Evolutionary conservation across 2,329 filamentous ascomycete genomes (phyloP), one percentile per base, ranked within the genome.

Genomic region (Botrytis cinerea): DNA sequence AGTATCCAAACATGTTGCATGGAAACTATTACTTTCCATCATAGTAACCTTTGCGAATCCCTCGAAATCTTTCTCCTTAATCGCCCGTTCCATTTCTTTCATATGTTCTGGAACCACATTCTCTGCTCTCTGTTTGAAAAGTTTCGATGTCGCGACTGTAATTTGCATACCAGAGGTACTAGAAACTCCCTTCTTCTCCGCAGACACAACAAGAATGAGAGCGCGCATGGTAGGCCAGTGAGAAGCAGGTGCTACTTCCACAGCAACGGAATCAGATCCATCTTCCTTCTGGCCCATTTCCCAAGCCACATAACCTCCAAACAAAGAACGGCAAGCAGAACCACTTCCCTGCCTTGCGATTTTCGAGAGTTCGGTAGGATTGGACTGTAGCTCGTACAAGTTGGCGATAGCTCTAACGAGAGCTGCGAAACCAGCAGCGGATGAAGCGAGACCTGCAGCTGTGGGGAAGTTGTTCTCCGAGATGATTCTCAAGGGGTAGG

Each of bases 381-480:
- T 90, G 74, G 94, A 89, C 7, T 92, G 91, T 10, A 99, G 90
- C 81, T 93, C 87, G 85, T 98, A 99, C 59, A 99, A 89, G 82
- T 98, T 89, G 51, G 96, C 96, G 78, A 99, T 93, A 76, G 93
- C 95, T 74, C 94, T 89, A 32, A 98, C 90, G 9, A 92, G 84
- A 32, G 90, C 90, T 4, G 90, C 90, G 76, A 92, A 92, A 8
- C 90, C 90, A 1, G 90, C 90, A 1, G 90, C 91, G 0, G 90
- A 92, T 28, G 89, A 91, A 6, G 91, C 91, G 25, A 99, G 90
- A 10, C 96, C 96, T 7, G 96, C 96, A 40, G 96, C 96, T 3
- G 96, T 99, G 76, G 96, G 96, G 87, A 99, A 99, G 88, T 99
- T 99, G 88, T 99, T 99, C 85, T 96, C 93, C 73, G 93, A 96